Base-by-base conservation (phyloP, 2,329 filamentous ascomycete genomes). In the Phoma herbarum region DNA sequence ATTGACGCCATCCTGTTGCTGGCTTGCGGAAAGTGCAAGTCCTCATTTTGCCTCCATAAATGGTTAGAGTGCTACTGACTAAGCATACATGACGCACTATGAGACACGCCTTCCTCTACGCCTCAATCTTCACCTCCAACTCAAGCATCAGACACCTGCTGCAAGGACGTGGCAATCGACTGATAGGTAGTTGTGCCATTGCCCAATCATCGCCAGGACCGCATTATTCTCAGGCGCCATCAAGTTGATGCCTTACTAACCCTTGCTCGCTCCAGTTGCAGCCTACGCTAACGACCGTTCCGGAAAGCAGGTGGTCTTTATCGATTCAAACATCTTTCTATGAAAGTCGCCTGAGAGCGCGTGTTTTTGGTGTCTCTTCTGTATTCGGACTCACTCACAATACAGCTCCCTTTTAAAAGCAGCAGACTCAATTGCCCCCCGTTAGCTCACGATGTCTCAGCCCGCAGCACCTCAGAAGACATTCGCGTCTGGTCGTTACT, bases 1-100 rank as follows among this genome's bases (percentile, higher is more conserved):
- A 81, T 74, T 25, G 66, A 65, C 16, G 73, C 49, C 76, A 78
- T 78, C 54, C 60, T 54, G 43, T 48, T 59, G 48, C 33, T 41
- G 39, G 43, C 37, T 55, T 60, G 52, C 52, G 42, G 28, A 42
- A 54, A 37, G 41, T 50, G 46, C 50, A 35, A 43, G 31, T 25
- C 16, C 25, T 50, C 56, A 54, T 50, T 54, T 53, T 59, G 29
- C 51, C 43, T 33, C 60, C 65, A 48, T 33, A 61, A 55, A 54
- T 39, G 55, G 65, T 63, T 70, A 69, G 67, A 22, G 45, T 20
- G 3, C 14, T 10, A 9, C 22, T 69, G 48, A 64, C 59, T 68
- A 69, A 67, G 57, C 63, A 46, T 14, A 16, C n/a, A 23, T 39
- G 31, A 41, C 37, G 49, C 29, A 14, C 11, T 42, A 33, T 22